Evolutionary conservation across 345 rosid species (phyloP), one percentile per base, ranked within the genome.

Genomic region (Syzygium aromaticum): DNA sequence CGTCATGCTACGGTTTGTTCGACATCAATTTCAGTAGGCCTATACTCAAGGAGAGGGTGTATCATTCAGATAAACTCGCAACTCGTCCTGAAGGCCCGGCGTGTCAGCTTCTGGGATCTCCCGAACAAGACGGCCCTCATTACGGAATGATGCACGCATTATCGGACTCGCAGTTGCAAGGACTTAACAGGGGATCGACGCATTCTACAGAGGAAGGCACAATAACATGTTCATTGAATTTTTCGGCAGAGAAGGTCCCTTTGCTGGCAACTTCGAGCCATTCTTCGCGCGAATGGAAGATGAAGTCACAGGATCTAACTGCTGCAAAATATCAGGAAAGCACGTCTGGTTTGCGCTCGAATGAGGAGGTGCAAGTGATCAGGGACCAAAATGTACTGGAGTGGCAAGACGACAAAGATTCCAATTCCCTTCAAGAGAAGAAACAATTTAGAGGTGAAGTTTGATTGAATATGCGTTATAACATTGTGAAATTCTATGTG

Each of bases 121-220:
- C 52, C 3, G 87, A 86, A 16, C 12, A 12, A 23, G 57, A 52
- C 5, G 40, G 30, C 43, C 82, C 67, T 77, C 51, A 86, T 12
- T 53, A 33, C 14, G 52, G 84, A 49, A 19, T 86, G n/a, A 53
- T 77, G 57, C 87, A 86, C 11, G 52, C 93, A 87, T 89, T 91
- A 77, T 94, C 96, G 52, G 96, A 95, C 87, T 91, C 96, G 5
- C 89, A 85, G 85, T 90, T 95, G 86, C 90, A 87, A 82, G 93
- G 84, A 64, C 94, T 88, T 85, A 91, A 92, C 53, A 92, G 90
- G 87, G 88, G 51, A 84, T 80, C 87, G 4, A 85, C 30, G 51
- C 77, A 54, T 56, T 51, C 54, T 67, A 59, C 88, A 86, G 91
- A 87, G 73, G 89, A 93, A 77, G 90, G 85, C 87, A 83, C 86